Conservation (phyloP, 306 rosid species). For the Medicago truncatula region DNA sequence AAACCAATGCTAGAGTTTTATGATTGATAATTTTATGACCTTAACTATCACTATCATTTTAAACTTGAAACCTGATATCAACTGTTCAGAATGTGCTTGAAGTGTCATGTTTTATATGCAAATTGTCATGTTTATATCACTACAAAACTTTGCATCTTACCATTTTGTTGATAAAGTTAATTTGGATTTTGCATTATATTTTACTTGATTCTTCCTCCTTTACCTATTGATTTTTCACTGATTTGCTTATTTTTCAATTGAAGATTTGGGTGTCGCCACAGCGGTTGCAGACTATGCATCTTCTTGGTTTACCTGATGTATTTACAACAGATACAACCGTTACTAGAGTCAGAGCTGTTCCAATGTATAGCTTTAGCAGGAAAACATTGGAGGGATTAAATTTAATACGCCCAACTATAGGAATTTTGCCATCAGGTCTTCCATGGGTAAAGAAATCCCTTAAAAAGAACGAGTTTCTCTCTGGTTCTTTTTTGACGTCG, state of each 20-base stretch:
- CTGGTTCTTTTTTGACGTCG: constrained; percentile 54
- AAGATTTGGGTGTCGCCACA: constrained; percentile 89
- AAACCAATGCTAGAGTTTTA: too few species aligned
- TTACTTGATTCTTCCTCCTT: too few species aligned
- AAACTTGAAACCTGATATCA: too few species aligned
- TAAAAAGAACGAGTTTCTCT: constrained; percentile 41
- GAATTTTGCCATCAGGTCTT: constrained; percentile 81
- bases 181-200: background rate
- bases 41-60: too few species aligned
- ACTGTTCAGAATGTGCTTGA: too few species aligned
- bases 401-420: constrained; percentile 61
- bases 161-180: background rate
- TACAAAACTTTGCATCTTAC: background rate
- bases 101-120: constrained; percentile 9
- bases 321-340: constrained; percentile 73
- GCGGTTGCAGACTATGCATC: constrained; percentile 80
- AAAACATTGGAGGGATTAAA: constrained; percentile 70
- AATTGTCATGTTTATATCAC: constrained; percentile 3
- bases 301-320: constrained; percentile 62
- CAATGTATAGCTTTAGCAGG: constrained; percentile 73
- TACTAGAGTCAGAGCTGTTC: constrained; percentile 85
- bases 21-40: too few species aligned
- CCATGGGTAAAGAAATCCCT: constrained; percentile 62
- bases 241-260: constrained; percentile 36
- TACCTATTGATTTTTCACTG: constrained; percentile 28